Percentiles rank a stretch among this genome's conserved stretches.
Conservation (phyloP, 2,329 filamentous ascomycete species). For the Aspergillus sp. region DNA sequence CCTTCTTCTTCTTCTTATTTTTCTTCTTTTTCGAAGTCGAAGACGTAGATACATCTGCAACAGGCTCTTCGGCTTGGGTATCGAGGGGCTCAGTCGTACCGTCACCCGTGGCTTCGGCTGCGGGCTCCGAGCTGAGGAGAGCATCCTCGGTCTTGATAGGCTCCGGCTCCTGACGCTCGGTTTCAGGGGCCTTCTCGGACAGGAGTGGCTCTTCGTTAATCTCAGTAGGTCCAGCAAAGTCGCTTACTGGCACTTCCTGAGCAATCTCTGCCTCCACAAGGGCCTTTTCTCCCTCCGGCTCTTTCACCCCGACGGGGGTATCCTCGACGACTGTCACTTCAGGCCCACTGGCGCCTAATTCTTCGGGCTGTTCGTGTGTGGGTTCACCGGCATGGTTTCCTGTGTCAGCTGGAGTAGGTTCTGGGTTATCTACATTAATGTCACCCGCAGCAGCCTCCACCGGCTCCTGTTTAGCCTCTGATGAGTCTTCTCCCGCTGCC, state of each 20-base stretch:
- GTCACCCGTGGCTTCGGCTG: slow-evolving; percentile 11
- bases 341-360: slow-evolving; percentile 6
- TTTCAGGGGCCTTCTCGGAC: background rate
- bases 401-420: slow-evolving; percentile 8
- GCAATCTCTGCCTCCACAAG: background rate
- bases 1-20: slow-evolving; percentile 42
- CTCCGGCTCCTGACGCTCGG: background rate
- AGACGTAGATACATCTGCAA: slow-evolving; percentile 19
- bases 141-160: background rate
- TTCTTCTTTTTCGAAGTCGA: slow-evolving; percentile 33
- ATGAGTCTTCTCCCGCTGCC: background rate
- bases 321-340: background rate
- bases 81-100: background rate
- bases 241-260: background rate
- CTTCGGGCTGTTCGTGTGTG: slow-evolving; percentile 9
- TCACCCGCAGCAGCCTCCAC: background rate
- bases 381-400: slow-evolving; percentile 9
- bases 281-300: background rate
- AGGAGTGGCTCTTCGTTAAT: background rate
- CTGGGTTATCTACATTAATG: background rate
- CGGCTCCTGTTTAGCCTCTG: background rate
- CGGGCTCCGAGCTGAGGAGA: slow-evolving; percentile 4
- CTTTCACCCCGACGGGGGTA: background rate
- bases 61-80: slow-evolving; percentile 12
- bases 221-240: background rate